Evolutionary conservation across 2,329 filamentous ascomycete species (phyloP).

Genomic region (Calonectria honghensis): DNA sequence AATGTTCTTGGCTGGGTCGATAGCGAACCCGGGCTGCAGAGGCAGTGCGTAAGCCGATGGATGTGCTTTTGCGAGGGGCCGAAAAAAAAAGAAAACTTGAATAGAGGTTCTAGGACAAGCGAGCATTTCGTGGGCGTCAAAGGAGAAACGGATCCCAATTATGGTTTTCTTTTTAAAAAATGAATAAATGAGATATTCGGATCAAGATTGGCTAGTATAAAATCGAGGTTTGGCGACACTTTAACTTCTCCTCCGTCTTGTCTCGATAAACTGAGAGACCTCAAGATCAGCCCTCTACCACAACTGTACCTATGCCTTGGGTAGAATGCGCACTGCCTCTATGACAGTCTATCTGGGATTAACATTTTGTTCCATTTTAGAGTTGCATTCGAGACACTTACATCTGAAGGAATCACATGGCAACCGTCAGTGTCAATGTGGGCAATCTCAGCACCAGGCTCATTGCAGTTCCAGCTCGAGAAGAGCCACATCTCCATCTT

Average conservation of each 20-base stretch:
- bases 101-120: too few relatives aligned
- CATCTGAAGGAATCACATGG: constrained; percentile 16
- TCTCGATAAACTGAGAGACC: background rate
- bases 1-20: too few relatives aligned
- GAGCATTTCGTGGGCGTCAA: background rate
- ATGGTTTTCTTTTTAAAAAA: background rate
- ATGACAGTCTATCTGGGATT: background rate
- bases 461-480: constrained; percentile 11
- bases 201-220: background rate
- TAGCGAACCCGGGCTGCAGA: too few relatives aligned
- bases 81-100: too few relatives aligned
- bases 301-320: background rate
- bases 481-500: constrained; percentile 26
- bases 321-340: background rate
- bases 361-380: background rate
- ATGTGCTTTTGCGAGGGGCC: too few relatives aligned
- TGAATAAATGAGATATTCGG: background rate
- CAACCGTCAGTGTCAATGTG: constrained; percentile 8
- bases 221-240: background rate
- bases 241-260: background rate
- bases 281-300: background rate
- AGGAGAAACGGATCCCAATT: background rate
- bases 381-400: background rate
- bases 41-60: too few relatives aligned
- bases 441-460: background rate